Evolutionary conservation across 768 basidiomycete genomes (phyloP).

Genomic region (Lentinula sp.): DNA sequence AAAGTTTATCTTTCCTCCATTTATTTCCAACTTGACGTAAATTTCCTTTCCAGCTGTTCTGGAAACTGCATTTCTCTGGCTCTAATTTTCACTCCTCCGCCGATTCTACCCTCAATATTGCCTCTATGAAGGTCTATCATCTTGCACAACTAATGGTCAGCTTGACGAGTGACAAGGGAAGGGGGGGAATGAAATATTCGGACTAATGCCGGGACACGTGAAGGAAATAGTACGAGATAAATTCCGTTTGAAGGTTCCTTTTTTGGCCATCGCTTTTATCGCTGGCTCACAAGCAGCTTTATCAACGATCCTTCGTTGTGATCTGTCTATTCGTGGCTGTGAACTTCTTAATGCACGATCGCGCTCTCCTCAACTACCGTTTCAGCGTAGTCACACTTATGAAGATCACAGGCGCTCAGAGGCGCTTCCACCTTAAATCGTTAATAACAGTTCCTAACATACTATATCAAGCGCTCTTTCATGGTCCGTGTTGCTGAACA

Average conservation of each 20-base stretch:
- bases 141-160: slow-evolving; percentile 13
- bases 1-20: slow-evolving; percentile 15
- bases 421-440: not conserved
- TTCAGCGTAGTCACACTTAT: not conserved
- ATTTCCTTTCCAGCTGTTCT: slow-evolving; percentile 17
- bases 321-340: slow-evolving; percentile 15
- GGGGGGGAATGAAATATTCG: not conserved
- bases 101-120: slow-evolving; percentile 14
- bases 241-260: slow-evolving; percentile 24
- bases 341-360: slow-evolving; percentile 8
- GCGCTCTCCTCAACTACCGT: slow-evolving; percentile 11
- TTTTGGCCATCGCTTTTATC: slow-evolving; percentile 27
- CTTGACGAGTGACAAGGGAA: not conserved
- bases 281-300: not conserved
- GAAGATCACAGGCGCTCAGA: not conserved
- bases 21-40: not conserved
- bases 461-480: not conserved
- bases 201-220: slow-evolving; percentile 9
- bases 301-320: not conserved
- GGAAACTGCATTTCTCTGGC: slow-evolving; percentile 8
- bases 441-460: not conserved
- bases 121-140: slow-evolving; percentile 7
- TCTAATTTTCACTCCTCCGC: slow-evolving; percentile 18
- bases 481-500: slow-evolving; percentile 1
- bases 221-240: slow-evolving; percentile 15